Evolutionary conservation across 2,329 filamentous ascomycete genomes (phyloP), one percentile per base, ranked within the genome.

Genomic region (Cordyceps tenuipes): DNA sequence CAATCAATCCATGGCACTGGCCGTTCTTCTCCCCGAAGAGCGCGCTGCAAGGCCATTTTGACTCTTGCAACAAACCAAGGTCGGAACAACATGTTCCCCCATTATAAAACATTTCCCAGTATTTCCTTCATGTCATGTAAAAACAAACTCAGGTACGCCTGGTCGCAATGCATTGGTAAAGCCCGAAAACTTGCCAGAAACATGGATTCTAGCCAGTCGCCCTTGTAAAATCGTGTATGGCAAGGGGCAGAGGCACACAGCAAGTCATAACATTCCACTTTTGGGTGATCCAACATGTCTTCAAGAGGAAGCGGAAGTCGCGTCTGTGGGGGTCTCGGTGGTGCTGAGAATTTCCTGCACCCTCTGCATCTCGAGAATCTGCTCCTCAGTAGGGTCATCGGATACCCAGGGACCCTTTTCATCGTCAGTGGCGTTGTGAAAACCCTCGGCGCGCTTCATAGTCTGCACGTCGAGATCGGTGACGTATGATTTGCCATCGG

Each of bases 391-490:
- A 3, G 86, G 82, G 69, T 90, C 88, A 63, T 91, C 87, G 0
- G 85, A 85, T 60, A 91, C 74, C 90, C 90, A 96, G 8, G 86
- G 82, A 1, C 92, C 93, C 73, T 91, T 92, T 79, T 97, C 92
- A 66, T 93, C 90, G 0, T 89, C 85, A 0, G 88, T 93, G 5
- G 91, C 88, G 63, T 80, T 81, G 66, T 87, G 86, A 69, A 97
- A 87, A 31, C 88, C 93, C 66, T 95, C 85, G n/a, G 92, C 91
- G 36, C 93, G 84, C 72, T 89, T 88, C 70, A 97, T 73, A 2
- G 92, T 97, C 77, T 94, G 88, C 55, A 97, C 84, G 69, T 97
- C 94, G 49, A 99, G 80, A 70, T 97, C 94, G 7, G 93, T 97
- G 44, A 97, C 87, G 71, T 96, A 97, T 1, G 84, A 81, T 68